Conservation (phyloP, 345 rosid genomes). For the Heritiera littoralis region DNA sequence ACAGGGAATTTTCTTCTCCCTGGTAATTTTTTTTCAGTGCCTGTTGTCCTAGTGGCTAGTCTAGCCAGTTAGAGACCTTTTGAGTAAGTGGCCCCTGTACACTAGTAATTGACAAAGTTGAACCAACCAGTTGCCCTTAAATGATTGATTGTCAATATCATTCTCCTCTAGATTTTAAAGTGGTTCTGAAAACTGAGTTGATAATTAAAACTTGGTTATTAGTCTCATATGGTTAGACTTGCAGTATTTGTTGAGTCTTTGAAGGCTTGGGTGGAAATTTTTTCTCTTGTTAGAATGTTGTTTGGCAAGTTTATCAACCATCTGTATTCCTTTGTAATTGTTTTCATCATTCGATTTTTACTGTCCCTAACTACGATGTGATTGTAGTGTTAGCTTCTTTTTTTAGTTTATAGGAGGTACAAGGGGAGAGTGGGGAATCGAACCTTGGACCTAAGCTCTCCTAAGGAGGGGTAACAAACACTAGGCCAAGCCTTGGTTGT, state of each 20-base stretch:
- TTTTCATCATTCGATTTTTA: background rate
- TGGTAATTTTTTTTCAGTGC: background rate
- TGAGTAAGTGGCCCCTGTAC: background rate
- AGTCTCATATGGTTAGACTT: background rate
- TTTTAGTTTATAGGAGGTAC: background rate
- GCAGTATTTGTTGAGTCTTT: background rate
- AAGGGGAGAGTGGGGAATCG: no score
- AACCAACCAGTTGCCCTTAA: background rate
- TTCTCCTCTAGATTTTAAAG: background rate
- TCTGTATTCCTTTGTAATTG: slow-evolving; percentile 1
- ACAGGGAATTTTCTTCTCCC: background rate
- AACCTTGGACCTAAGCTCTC: no score
- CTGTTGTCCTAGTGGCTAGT: background rate
- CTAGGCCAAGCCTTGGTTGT: no score
- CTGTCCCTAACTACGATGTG: background rate
- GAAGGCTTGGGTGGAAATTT: background rate
- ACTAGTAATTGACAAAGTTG: background rate
- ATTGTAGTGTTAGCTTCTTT: slow-evolving; percentile 9
- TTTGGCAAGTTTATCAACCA: background rate
- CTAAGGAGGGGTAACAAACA: no score
- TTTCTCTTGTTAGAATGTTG: background rate
- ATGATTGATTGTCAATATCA: background rate
- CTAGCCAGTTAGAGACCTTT: background rate
- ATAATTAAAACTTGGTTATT: background rate
- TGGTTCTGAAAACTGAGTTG: background rate